Evolutionary conservation across 192 early-diverging fungal genomes (phyloP).

Genomic region (Globomyces pollinis-pini): DNA sequence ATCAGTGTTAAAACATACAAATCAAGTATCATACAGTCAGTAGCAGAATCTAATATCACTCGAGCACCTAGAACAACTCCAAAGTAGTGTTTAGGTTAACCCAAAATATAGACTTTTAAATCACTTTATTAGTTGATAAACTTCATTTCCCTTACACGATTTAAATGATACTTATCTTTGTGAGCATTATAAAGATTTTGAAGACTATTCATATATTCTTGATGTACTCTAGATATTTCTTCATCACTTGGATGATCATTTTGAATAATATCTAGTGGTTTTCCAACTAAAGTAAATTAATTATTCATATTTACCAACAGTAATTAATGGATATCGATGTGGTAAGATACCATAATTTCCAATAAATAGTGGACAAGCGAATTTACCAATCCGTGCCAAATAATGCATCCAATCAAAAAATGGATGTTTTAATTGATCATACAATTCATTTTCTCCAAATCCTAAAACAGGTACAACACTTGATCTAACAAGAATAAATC

Average conservation of each 20-base stretch:
- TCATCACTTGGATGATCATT: slow-evolving; percentile 18
- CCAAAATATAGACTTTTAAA: neutral
- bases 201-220: slow-evolving; percentile 11
- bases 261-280: slow-evolving; percentile 13
- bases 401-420: neutral
- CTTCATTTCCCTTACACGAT: slow-evolving; percentile 12
- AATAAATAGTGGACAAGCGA: neutral
- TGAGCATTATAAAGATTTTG: slow-evolving; percentile 13
- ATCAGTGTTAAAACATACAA: no score
- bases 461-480: slow-evolving; percentile 10
- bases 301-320: neutral
- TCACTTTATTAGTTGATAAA: slow-evolving; percentile 12
- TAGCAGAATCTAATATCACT: no score
- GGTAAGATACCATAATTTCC: slow-evolving; percentile 1
- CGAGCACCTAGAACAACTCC: no score
- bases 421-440: neutral
- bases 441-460: slow-evolving; percentile 11
- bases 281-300: slow-evolving; percentile 17
- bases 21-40: no score
- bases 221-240: slow-evolving; percentile 17
- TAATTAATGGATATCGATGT: neutral
- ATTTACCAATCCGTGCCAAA: neutral
- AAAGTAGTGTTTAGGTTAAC: no score
- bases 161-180: slow-evolving; percentile 17
- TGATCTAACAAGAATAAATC: no score